A percentile compares a stretch with the other conserved stretches of the same genome.
phyloP scores from a whole-genome alignment of 108 stramenopile species.

The Fistulifera solaris region DNA sequence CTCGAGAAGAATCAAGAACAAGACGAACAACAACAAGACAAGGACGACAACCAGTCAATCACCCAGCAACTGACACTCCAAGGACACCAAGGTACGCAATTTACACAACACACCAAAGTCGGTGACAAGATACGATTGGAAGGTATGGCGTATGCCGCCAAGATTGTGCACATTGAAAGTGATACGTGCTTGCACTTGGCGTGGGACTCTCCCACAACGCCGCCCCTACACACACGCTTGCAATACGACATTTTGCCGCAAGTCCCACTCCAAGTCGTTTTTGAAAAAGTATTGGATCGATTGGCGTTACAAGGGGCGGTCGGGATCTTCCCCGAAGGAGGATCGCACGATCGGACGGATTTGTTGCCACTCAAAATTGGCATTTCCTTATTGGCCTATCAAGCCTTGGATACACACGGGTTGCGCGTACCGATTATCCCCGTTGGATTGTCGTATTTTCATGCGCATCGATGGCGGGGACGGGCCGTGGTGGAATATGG shows the following conservation, averaged over 20 bases:
- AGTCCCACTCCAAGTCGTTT: slow-evolving; percentile 83
- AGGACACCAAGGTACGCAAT: slow-evolving; percentile 43
- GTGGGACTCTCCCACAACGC: slow-evolving; percentile 15
- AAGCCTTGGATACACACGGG: slow-evolving; percentile 82
- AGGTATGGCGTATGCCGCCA: slow-evolving; percentile 41
- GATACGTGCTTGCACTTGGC: slow-evolving; percentile 16
- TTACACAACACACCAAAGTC: slow-evolving; percentile 35
- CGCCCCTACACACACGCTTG: not conserved
- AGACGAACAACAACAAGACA: not conserved
- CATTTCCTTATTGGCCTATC: slow-evolving; percentile 93
- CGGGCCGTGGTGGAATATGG: slow-evolving; percentile 86
- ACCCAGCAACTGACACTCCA: slow-evolving; percentile 21
- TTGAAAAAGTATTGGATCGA: slow-evolving; percentile 69
- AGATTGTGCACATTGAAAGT: slow-evolving; percentile 54
- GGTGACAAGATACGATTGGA: slow-evolving; percentile 74
- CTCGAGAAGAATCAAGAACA: not conserved
- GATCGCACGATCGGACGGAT: slow-evolving; percentile 96
- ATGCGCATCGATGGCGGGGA: slow-evolving; percentile 87
- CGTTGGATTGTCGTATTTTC: slow-evolving; percentile 96
- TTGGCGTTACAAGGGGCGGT: slow-evolving; percentile 66
- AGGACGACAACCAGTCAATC: not conserved
- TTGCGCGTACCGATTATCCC: slow-evolving; percentile 92
- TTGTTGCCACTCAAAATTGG: slow-evolving; percentile 97
- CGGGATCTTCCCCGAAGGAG: slow-evolving; percentile 98
- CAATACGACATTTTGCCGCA: slow-evolving; percentile 76